Evolutionary conservation across 148 eudicot species (phyloP), one percentile per base, ranked within the genome.

Genomic region (Arctostaphylos glauca): DNA sequence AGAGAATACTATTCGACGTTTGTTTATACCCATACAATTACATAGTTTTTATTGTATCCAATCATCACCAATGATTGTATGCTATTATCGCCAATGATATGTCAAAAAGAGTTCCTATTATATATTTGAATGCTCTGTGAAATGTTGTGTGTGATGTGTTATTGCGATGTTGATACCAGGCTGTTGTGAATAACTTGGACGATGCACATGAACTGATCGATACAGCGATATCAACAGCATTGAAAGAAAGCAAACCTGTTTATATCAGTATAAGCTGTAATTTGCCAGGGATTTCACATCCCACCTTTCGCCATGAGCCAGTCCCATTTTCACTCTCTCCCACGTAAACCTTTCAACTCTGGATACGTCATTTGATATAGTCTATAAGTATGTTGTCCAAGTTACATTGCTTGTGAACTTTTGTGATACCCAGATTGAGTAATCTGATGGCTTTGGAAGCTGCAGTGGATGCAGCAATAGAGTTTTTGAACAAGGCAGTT

Each of bases 171-270:
- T 73, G 74, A 13, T 77, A 53, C 59, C 74, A 94, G 98, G 95
- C 95, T 81, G 94, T 94, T 84, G 94, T 94, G 87, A 91, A 91
- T 76, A 89, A 92, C 85, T 84, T 92, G 86, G 95, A 91, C 0
- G 98, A 92, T 81, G 98, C 95, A 0, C 98, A 92, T 81, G 95
- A 92, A 81, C 73, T 80, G 85, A 91, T 94, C 6, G 98, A 94
- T 58, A 92, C 91, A 12, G 98, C 98, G 70, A 90, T 94, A 53
- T 90, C 98, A 6, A 94, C 95, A 21, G 94, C 98, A 6, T 83
- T 94, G 89, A 94, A 91, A 89, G 95, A 94, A 82, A 94, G 98
- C 81, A 94, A 92, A 86, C 98, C 95, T 54, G 98, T 94, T 77
- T 94, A 94, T 73, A 94, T 94, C 5, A 91, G 94, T 76, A 59